Conservation (phyloP, 2,329 filamentous ascomycete species). For the Fusarium napiforme region DNA sequence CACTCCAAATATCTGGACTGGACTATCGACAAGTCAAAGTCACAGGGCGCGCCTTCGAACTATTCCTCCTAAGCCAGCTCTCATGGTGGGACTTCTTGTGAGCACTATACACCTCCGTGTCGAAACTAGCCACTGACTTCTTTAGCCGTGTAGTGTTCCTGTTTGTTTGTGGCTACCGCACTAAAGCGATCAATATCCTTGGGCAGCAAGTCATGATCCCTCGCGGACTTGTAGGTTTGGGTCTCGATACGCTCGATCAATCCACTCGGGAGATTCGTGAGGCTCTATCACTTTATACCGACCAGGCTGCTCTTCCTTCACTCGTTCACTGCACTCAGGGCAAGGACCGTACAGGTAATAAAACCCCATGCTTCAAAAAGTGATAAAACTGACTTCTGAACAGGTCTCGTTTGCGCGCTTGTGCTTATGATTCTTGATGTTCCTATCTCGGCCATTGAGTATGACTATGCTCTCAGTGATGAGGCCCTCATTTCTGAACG, state of each 20-base stretch:
- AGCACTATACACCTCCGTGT: constrained; percentile 33
- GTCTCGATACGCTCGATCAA: constrained; percentile 74
- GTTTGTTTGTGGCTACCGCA: constrained; percentile 73
- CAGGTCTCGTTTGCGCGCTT: constrained; percentile 76
- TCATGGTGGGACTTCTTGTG: constrained; percentile 74
- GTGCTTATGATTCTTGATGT: constrained; percentile 72
- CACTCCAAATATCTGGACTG: constrained; percentile 71
- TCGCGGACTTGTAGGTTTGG: constrained; percentile 77
- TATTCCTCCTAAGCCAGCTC: constrained; percentile 73
- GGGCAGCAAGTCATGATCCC: constrained; percentile 76
- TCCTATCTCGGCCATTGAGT: constrained; percentile 67
- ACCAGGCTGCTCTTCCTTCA: constrained; percentile 64
- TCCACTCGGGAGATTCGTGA: constrained; percentile 70
- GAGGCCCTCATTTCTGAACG: constrained; percentile 69
- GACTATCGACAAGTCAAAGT: constrained; percentile 76
- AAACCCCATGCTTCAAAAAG: no score
- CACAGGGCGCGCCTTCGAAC: constrained; percentile 77
- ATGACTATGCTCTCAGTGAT: constrained; percentile 78
- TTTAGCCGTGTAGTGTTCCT: constrained; percentile 63
- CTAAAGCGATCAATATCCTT: constrained; percentile 76
- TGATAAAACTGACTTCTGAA: constrained; percentile 46
- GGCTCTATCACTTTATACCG: constrained; percentile 47
- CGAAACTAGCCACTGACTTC: not conserved
- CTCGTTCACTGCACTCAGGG: constrained; percentile 89
- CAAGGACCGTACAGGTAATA: constrained; percentile 73